Base-by-base conservation (phyloP, 225 moss, liverwort and hornwort genomes). In the Asterella californica region DNA sequence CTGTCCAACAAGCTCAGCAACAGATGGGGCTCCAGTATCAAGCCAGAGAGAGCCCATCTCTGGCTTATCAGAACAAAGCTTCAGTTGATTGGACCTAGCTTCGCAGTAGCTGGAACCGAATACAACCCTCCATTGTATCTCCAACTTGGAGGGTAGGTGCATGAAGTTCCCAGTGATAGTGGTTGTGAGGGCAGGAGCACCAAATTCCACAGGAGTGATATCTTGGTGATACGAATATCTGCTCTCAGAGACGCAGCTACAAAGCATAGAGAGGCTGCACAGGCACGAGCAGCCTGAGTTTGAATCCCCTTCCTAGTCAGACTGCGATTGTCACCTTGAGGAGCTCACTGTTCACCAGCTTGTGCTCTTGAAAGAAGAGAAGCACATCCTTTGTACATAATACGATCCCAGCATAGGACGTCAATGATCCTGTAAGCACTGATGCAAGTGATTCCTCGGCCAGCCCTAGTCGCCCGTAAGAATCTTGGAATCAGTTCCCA, bases 401-500 rank as follows among this genome's bases (percentile, higher is more conserved):
- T 67, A 76, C 73, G 60, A 78, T 79, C 80, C 77, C 80, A 66
- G 78, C 45, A 77, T 72, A 79, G 80, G 74, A 80, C 82, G 76
- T 79, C 73, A 55, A 80, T 74, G 79, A 82, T 84, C 77, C 78
- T 72, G 72, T 79, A 70, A 75, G 79, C 87, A 84, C 79, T 78
- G 79, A 78, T 80, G 84, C 87, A 88, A 87, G 79, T 83, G 85
- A 81, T 83, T 88, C 82, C 87, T 88, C 69, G 87, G 87, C 87
- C 87, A 88, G 85, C 87, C 83, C 87, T 80, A 75, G 84, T 82
- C 82, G 84, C 82, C 84, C 80, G 45, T 78, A 74, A 78, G 76
- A 79, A 80, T 78, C 83, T 82, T 60, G 79, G 80, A 84, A 84
- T 80, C 69, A 82, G 84, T 73, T 87, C 76, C 75, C 77, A 79